Base-by-base conservation (phyloP, 805 yeast species). In the Kazachstania psychrophila region DNA sequence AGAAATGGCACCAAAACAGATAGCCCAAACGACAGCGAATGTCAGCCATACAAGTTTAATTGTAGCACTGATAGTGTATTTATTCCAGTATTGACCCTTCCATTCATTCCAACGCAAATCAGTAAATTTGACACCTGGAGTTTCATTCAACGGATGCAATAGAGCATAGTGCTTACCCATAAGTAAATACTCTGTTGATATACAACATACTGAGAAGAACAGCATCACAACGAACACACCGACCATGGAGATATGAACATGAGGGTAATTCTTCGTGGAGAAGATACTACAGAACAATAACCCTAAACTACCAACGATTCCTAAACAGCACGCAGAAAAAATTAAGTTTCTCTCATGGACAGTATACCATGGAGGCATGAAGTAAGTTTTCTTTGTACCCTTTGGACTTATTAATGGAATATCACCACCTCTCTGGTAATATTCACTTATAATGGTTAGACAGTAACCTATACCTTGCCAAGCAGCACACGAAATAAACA, bases 401-500 rank as follows among this genome's bases (percentile, higher is more conserved):
- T 36, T 69, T 28, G 95, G 64, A 41, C 41, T 41, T 18, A 33
- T 12, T 13, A 20, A 45, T 7, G 52, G 66, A 51, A 77, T 68
- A 13, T 72, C 72, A 10, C 63, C 62, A 23, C 57, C 57, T 25
- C 95, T 65, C 27, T 84, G 70, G 41, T 64, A 66, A 45, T 71
- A 73, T 52, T 84, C 95, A 44, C 76, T 65, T 5, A 73, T 57
- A 22, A 82, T 59, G 1, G 87, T 69, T 25, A 83, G 66, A 25
- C 76, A 74, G 45, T 75, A 83, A 47, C 83, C 76, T 4, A 83
- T 61, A 11, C 87, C 94, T 61, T 86, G 95, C 54, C 77, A 68
- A 0, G 79, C 84, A 2, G 84, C 67, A 48, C 94, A 79, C 13
- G 80, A 62, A 26, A 88, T 85, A 59, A 89, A 89, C 15, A 88